A percentile compares a stretch with the other conserved stretches of the same genome.
Conservation (phyloP, 306 rosid species). For the Geum urbanum region DNA sequence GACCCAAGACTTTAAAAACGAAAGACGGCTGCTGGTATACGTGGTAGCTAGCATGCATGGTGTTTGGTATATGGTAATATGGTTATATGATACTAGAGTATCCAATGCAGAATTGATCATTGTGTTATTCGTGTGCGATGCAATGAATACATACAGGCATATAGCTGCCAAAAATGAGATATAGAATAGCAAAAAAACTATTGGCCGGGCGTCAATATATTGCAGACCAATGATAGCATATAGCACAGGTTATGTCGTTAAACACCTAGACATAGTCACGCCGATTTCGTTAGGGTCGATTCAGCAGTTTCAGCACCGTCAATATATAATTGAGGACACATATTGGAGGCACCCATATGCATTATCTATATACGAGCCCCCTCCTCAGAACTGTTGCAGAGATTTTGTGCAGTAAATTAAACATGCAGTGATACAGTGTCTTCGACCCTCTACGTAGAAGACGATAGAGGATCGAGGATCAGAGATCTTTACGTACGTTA, state of each 20-base stretch:
- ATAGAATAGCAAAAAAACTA: not conserved
- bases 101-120: not conserved
- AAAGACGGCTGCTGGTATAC: too few relatives aligned
- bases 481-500: not conserved
- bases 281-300: not conserved
- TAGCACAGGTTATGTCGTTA: constrained; percentile 5
- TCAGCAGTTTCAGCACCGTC: not conserved
- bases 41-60: too few relatives aligned
- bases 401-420: constrained; percentile 6
- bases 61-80: too few relatives aligned
- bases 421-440: not conserved
- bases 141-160: too few relatives aligned
- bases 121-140: too few relatives aligned
- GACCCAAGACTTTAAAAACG: too few relatives aligned
- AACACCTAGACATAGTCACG: constrained; percentile 1
- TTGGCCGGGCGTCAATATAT: too few relatives aligned
- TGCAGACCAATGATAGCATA: not conserved
- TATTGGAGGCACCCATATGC: constrained; percentile 9
- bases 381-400: not conserved
- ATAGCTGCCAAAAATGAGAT: not conserved
- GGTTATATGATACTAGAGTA: not conserved
- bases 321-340: not conserved
- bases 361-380: not conserved
- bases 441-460: not conserved
- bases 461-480: not conserved